Evolutionary conservation across 495 filamentous ascomycete genomes (phyloP).

Genomic region (Tricharina praecox): DNA sequence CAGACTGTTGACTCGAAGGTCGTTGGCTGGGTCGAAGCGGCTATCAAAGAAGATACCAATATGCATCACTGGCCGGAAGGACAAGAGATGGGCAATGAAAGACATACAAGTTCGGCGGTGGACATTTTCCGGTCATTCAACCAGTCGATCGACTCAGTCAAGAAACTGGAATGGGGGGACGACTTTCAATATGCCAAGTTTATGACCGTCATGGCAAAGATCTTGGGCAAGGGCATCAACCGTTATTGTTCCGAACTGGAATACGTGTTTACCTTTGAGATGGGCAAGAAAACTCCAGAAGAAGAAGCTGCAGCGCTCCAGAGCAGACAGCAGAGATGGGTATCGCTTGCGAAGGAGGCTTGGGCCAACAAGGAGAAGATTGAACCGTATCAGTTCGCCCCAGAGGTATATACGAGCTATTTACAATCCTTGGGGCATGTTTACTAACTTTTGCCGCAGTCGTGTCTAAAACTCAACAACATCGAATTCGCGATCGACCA

Average conservation of each 20-base stretch:
- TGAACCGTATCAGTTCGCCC: conserved; percentile 94
- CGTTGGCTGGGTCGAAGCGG: conserved; percentile 70
- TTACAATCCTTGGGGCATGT: too few relatives aligned
- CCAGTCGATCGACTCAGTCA: conserved; percentile 70
- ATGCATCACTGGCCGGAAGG: conserved; percentile 27
- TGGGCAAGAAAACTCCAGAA: conserved; percentile 77
- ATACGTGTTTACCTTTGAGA: conserved; percentile 70
- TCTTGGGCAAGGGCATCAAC: conserved; percentile 64
- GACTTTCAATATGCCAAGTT: conserved; percentile 88
- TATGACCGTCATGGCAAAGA: conserved; percentile 88
- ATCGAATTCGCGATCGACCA: conserved; percentile 83
- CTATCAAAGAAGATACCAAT: conserved; percentile 77
- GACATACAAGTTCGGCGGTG: conserved; percentile 82
- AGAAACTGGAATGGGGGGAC: conserved; percentile 77
- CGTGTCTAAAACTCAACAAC: conserved; percentile 94
- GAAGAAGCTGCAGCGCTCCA: conserved; percentile 62
- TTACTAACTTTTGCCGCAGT: conserved; percentile 36
- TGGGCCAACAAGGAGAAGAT: conserved; percentile 87
- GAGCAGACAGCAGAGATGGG: conserved; percentile 75
- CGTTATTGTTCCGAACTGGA: conserved; percentile 88
- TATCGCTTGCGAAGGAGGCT: conserved; percentile 87
- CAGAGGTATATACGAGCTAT: conserved; percentile 57
- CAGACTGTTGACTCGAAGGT: conserved; percentile 60
- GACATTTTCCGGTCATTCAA: conserved; percentile 92
- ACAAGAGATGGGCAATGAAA: conserved; percentile 38